Evolutionary conservation across 495 filamentous ascomycete species (phyloP), one percentile per base, ranked within the genome.

Genomic region (Hyaloscypha hepaticicola): DNA sequence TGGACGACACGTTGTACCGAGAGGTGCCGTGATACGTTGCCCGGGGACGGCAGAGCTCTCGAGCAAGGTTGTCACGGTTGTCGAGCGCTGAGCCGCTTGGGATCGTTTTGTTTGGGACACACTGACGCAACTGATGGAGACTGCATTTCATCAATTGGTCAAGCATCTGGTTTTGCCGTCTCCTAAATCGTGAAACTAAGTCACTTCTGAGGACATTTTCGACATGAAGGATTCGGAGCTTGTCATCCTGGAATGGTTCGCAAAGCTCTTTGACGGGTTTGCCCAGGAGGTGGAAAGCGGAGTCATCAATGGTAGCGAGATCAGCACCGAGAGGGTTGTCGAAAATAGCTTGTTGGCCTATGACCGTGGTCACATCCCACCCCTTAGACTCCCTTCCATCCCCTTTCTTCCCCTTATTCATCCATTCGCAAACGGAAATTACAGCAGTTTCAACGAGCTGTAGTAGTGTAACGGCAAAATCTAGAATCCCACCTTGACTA

Each of bases 11-110:
- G 11, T 69, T 48, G 22, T 73, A 50, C 22, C 70, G 66, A 2
- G 66, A 58, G 0, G 78, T 81, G 14, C 76, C 77, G 56, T 81
- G 78, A 61, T 78, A 80, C 5, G 73, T 77, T 38, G 78, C 49
- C 11, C 52, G 69, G 24, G 74, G 72, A 45, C 70, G 70, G 21
- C 69, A 58, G 5, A 79, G 61, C 28, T 77, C 62, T 28, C 72
- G 68, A 21, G 77, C 58, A 11, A 76, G 65, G 19, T 72, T 71
- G 28, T 72, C 64, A 29, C 74, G 76, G 21, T 49, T 64, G 26
- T 21, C 55, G 5, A 57, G 28, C 14, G 56, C 50, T n/a, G 58
- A 61, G 24, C 28, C 26, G 28, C 25, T 5, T 8, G 9, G 53
- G 7, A 64, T 56, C 28, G 3, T 22, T n/a, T 66, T 24, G 9